Percentiles rank a stretch among this genome's conserved stretches.
These are phyloP conservation scores for Nothophytophthora sp. DNA, from an alignment of 352 stramenopile species.

Conservation along the genomic window DNA sequence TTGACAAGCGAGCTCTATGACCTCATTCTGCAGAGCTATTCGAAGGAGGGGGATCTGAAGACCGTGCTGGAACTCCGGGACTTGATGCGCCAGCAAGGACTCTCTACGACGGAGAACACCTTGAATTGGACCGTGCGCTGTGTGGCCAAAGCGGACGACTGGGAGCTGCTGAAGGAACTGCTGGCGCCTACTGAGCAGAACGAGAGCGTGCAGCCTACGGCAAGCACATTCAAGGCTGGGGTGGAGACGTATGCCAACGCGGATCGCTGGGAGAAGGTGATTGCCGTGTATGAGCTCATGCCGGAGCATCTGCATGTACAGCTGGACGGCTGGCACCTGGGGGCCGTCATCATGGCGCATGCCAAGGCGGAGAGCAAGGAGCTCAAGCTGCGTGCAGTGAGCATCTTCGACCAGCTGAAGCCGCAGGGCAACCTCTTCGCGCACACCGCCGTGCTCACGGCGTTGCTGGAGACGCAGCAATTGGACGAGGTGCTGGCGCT, in stretches of 20 bases:
- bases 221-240: constrained; percentile 65
- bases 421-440: constrained; percentile 41
- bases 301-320: constrained; percentile 21
- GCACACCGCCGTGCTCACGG: constrained; percentile 53
- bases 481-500: constrained; percentile 41
- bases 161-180: constrained; percentile 51
- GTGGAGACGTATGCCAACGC: constrained; percentile 65
- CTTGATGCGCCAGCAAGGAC: constrained; percentile 40
- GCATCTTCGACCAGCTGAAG: constrained; percentile 45
- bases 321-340: constrained; percentile 47
- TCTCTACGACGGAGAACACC: constrained; percentile 65
- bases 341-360: constrained; percentile 59
- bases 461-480: constrained; percentile 43
- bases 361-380: constrained; percentile 39
- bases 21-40: constrained; percentile 71
- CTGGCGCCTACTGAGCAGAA: constrained; percentile 29
- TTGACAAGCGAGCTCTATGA: constrained; percentile 72
- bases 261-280: constrained; percentile 52
- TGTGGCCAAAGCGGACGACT: constrained; percentile 49
- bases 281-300: constrained; percentile 60
- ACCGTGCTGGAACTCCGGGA: constrained; percentile 53
- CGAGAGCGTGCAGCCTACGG: constrained; percentile 35
- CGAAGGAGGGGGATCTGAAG: constrained; percentile 52
- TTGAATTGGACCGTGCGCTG: constrained; percentile 68
- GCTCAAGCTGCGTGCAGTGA: constrained; percentile 32